Evolutionary conservation across 140 eudicot genomes (phyloP), one percentile per base, ranked within the genome.

Genomic region (Stevia rebaudiana): DNA sequence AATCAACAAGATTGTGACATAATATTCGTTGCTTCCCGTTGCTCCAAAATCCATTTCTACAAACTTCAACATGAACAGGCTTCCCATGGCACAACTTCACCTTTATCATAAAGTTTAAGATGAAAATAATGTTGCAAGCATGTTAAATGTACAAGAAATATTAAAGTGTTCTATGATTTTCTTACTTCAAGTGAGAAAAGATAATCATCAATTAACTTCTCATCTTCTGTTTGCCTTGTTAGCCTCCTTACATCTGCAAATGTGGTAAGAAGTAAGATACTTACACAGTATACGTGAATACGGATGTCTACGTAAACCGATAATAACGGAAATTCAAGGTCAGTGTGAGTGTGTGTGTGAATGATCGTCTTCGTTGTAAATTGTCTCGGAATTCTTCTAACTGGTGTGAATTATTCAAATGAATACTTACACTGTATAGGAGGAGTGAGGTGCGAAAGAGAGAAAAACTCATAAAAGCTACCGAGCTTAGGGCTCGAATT

Each of bases 61-160:
- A 88, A 76, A 80, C 97, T 71, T 94, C 99, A 42, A 94, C 78
- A 51, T 60, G 78, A 22, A 80, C 71, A 57, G 89, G 79, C 78
- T 94, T 94, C 28, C 99, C 99, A 61, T 89, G 92, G 81, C 94
- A 85, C 72, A 86, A 78, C 79, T 94, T 94, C 71, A 94, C 90
- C 99, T 94, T 76, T 42, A 49, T 63, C 75, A 68, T 51, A 19
- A 56, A 68, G 44, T 11, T 30, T 13, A 42, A 59, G 24, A 67
- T 68, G 52, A 48, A 19, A 51, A 61, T 0, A 74, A 50, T 16
- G 61, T 9, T 18, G 58, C 66, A 50, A 47, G 35, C 65, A 41
- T 61, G 41, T 50, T 51, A 50, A 49, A 48, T 11, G 65, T 44
- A 41, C 24, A 6, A 12, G 13, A 30, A 31, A 61, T 51, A 10